Base-by-base conservation (phyloP, 2,329 filamentous ascomycete species). In the Metarhizium anisopliae region DNA sequence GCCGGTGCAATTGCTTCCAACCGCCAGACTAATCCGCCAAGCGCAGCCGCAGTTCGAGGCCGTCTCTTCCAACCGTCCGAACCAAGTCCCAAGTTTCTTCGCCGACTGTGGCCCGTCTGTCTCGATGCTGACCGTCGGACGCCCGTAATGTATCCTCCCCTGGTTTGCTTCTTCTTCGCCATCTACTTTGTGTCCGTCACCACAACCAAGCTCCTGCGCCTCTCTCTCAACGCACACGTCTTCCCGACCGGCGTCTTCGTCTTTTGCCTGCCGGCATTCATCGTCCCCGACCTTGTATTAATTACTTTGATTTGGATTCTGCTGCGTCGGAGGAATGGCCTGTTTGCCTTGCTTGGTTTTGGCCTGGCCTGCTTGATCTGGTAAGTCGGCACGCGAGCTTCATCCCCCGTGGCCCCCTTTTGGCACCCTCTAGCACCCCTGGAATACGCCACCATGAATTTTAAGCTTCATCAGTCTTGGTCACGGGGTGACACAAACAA, bases 181-280 rank as follows among this genome's bases (percentile, higher is more conserved):
- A 54, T 63, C 55, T 68, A 68, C 55, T 61, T 62, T 56, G 54
- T 66, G 55, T 66, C 67, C 38, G 55, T 68, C 11, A 47, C 64
- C 38, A 58, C 59, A 11, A 64, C 65, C 47, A 70, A 70, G 51
- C 35, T 65, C 8, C 57, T 68, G 14, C 66, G 63, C 53, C 62
- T 70, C 8, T 59, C 55, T 56, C 62, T 62, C 36, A 63, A 68
- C 51, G 61, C 62, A 40, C 59, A 58, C 38, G 61, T 61, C 7
- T 61, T 70, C 25, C 63, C 67, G 2, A n/a, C 55, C n/a, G 50
- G 53, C 30, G 59, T 63, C 20, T 68, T 68, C 25, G n/a, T 68
- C n/a, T 55, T 68, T 8, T 69, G 64, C 55, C 60, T 70, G 14
- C 67, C 68, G 47, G 63, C 66, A 1, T 68, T 70, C 55, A 60